Conservation (phyloP, 1,284 basidiomycete species). For the Meira nashicola region DNA sequence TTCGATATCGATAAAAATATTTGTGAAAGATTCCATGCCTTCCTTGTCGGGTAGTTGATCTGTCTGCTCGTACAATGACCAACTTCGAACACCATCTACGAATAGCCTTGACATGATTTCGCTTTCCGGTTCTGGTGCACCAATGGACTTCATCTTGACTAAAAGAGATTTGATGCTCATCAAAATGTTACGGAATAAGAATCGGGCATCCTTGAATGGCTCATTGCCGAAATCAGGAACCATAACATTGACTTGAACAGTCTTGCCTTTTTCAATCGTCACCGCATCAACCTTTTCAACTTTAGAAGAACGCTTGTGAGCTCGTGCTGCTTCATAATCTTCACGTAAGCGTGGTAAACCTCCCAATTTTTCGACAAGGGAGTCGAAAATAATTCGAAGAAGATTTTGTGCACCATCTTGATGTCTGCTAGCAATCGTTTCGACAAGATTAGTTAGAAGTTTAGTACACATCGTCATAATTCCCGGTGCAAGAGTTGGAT, state of each 20-base stretch:
- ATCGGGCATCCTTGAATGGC: constrained; percentile 61
- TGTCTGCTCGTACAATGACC: constrained; percentile 73
- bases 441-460: constrained; percentile 83
- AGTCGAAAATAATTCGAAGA: constrained; percentile 72
- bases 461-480: constrained; percentile 91
- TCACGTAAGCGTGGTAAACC: constrained; percentile 61
- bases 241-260: constrained; percentile 52
- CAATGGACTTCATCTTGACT: constrained; percentile 71
- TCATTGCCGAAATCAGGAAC: constrained; percentile 54
- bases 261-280: constrained; percentile 55
- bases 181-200: constrained; percentile 80
- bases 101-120: constrained; percentile 81
- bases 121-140: constrained; percentile 77
- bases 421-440: constrained; percentile 63
- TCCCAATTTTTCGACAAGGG: constrained; percentile 79
- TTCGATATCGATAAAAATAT: constrained; percentile 55
- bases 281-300: constrained; percentile 21
- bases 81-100: constrained; percentile 75
- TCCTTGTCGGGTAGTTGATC: constrained; percentile 74
- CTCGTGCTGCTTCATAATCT: constrained; percentile 27
- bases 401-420: constrained; percentile 63
- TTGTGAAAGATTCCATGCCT: constrained; percentile 76
- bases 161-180: constrained; percentile 85
- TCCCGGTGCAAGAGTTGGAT: constrained; percentile 72
- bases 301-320: background rate